phyloP scores from a whole-genome alignment of 106 monocot genomes.

The Platanthera guangdongensis region DNA sequence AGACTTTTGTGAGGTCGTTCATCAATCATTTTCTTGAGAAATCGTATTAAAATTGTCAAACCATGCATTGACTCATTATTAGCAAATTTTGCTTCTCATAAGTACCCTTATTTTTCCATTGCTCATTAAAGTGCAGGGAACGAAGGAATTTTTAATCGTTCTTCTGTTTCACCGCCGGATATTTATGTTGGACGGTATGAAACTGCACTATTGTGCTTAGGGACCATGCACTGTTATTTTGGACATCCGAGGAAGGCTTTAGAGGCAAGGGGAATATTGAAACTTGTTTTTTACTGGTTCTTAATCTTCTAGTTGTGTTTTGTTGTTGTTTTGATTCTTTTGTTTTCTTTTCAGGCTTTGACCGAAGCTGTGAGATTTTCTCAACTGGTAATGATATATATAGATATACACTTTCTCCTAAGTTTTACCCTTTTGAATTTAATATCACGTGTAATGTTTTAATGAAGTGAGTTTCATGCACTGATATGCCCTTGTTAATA shows the following conservation, averaged over 20 bases:
- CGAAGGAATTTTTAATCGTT: conserved; percentile 67
- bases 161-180: conserved; percentile 31
- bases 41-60: too few relatives aligned
- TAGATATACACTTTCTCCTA: too few relatives aligned
- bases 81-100: not conserved
- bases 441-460: too few relatives aligned
- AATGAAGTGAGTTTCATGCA: too few relatives aligned
- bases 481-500: too few relatives aligned
- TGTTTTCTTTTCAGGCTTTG: conserved; percentile 45
- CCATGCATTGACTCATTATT: too few relatives aligned
- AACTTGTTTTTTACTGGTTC: not conserved
- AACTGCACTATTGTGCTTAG: conserved; percentile 84
- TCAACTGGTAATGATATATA: conserved; percentile 49
- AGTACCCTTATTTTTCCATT: conserved; percentile 13
- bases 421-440: too few relatives aligned
- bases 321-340: conserved; percentile 3
- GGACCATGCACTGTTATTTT: conserved; percentile 83
- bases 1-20: too few relatives aligned
- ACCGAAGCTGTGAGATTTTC: conserved; percentile 84
- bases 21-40: too few relatives aligned
- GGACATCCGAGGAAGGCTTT: conserved; percentile 90
- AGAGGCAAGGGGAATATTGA: conserved; percentile 31
- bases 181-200: conserved; percentile 65
- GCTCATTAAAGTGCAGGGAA: conserved; percentile 70
- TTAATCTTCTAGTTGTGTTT: not conserved